Evolutionary conservation across 305 asterid species (phyloP).

Genomic region (Monarda citriodora): DNA sequence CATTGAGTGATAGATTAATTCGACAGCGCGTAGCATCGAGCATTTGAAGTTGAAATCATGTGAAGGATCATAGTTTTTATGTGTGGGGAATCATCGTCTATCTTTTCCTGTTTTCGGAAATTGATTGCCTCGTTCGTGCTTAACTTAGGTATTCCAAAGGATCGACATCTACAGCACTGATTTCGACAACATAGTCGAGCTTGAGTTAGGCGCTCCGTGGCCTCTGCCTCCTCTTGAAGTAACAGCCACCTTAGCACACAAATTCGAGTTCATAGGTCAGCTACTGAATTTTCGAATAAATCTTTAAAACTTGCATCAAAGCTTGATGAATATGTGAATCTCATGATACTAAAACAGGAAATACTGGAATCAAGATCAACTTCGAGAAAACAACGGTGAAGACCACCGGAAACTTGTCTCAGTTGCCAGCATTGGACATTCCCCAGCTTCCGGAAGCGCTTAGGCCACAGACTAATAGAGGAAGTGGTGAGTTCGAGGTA

Average conservation of each 20-base stretch:
- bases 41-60: too few relatives aligned
- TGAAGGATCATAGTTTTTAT: too few relatives aligned
- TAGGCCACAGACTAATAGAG: slow-evolving; percentile 66
- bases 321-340: background rate
- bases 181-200: slow-evolving; percentile 93
- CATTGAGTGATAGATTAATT: too few relatives aligned
- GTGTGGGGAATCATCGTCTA: background rate
- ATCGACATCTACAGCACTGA: slow-evolving; percentile 86
- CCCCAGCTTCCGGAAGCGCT: slow-evolving; percentile 79
- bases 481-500: slow-evolving; percentile 89
- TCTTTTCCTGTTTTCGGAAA: background rate
- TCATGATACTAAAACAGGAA: slow-evolving; percentile 35
- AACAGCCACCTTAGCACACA: slow-evolving; percentile 95
- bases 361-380: slow-evolving; percentile 59
- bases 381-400: slow-evolving; percentile 92
- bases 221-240: slow-evolving; percentile 81
- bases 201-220: slow-evolving; percentile 92
- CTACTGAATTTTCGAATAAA: background rate
- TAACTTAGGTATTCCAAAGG: slow-evolving; percentile 84
- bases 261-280: slow-evolving; percentile 77
- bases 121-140: slow-evolving; percentile 7
- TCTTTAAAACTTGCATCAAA: background rate
- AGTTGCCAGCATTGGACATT: slow-evolving; percentile 82
- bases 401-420: slow-evolving; percentile 77
- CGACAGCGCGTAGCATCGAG: too few relatives aligned